Base-by-base conservation (phyloP, 371 early-diverging fungal genomes). In the Mucor plumbeus region DNA sequence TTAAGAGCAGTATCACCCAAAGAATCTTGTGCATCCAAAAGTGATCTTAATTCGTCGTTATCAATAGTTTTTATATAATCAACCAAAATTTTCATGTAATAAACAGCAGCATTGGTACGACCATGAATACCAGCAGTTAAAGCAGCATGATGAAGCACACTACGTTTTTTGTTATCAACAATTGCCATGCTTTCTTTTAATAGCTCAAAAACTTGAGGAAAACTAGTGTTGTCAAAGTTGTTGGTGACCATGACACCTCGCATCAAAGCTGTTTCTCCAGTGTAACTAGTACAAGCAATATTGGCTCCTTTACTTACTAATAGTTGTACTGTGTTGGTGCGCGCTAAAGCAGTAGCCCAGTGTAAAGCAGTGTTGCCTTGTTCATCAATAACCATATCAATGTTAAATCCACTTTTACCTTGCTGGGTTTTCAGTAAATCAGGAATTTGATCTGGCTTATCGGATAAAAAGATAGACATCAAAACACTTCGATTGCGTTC, bases 141-240 rank as follows among this genome's bases (percentile, higher is more conserved):
- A 0, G 90, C 90, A 35, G 93, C 90, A 72, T 98, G 98, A 71
- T 98, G 98, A 4, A 98, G 78, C 0, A 95, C 87, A 0, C 91
- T 94, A 21, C 95, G 87, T 50, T 86, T 84, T 67, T 85, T 85
- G 43, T 84, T 77, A 78, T 98, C 98, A 0, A 78, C 74, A 33
- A 88, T 56, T 5, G 80, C 75, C 21, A 96, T 85, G 0, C 92
- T 82, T 14, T 85, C 82, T 44, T 87, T 80, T 9, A 98, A 80
- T 13, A 90, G 61, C n/a, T 85, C 82, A 44, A 97, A 72, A 8
- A 96, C 69, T n/a, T 85, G 82, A 0, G 85, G 84, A 72, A 98
- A 98, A 1, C 87, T 83, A 61, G 90, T 86, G 15, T 74, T 79
- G 57, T 98, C 96, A 74, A 83, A 93, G 72, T 91, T 92, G 79